Evolutionary conservation across 208 protist genomes (phyloP).

Genomic region (Trypanosoma grayi): DNA sequence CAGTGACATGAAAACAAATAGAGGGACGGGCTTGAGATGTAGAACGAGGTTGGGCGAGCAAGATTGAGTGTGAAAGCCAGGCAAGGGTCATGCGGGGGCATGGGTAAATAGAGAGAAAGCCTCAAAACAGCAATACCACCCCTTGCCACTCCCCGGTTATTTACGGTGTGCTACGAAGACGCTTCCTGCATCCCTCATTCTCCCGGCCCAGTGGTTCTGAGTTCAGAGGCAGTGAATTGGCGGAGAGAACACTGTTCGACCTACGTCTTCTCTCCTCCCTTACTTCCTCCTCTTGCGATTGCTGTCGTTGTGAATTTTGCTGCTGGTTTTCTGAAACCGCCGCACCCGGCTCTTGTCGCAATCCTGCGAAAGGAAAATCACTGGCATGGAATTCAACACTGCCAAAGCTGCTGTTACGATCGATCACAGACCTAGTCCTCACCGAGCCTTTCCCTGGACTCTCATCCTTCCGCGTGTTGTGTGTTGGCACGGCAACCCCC

Average conservation of each 20-base stretch:
- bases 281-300: not conserved
- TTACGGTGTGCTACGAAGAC: too few relatives aligned
- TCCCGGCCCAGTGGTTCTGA: not conserved
- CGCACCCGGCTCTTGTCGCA: not conserved
- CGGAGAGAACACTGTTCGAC: not conserved
- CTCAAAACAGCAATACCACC: too few relatives aligned
- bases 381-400: not conserved
- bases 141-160: not conserved
- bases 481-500: constrained; percentile 38
- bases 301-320: not conserved
- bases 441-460: constrained; percentile 4
- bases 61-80: too few relatives aligned
- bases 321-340: not conserved
- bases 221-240: not conserved
- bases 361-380: not conserved
- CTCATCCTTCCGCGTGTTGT: constrained; percentile 29
- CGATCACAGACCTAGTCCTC: not conserved
- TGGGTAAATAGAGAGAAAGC: too few relatives aligned
- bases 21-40: too few relatives aligned
- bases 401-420: not conserved
- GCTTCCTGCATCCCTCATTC: too few relatives aligned
- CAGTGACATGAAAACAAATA: too few relatives aligned
- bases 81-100: too few relatives aligned
- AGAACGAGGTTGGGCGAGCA: too few relatives aligned
- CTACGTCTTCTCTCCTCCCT: not conserved